Evolutionary conservation across 2,329 filamentous ascomycete genomes (phyloP), one percentile per base, ranked within the genome.

Genomic region (Pseudogymnoascus destructans): DNA sequence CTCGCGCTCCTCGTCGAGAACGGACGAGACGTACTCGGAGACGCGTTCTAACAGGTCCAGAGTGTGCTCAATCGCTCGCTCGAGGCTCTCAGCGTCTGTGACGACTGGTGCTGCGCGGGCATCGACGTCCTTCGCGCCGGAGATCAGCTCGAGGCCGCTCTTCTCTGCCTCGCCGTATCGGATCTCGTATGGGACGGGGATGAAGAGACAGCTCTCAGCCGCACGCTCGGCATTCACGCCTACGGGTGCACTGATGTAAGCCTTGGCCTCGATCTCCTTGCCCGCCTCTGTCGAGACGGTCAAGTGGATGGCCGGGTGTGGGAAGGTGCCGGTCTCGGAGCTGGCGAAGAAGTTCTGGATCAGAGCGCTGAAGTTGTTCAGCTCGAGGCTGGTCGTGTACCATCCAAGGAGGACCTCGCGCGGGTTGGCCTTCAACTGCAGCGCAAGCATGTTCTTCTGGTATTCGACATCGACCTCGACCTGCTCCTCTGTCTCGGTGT

Each of bases 381-480:
- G 82, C 75, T 97, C 92, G 72, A 89, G 86, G 70, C 87, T 91
- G 55, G 93, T 98, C 63, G 93, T 95, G 77, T 98, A 98, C 93
- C 93, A 98, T 69, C 93, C 93, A 62, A 98, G 86, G 60, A 98
- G 82, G 58, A 90, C 84, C 75, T 98, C 93, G 74, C 90, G 89
- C 56, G 93, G 93, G 73, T 90, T 87, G 59, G 91, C 92, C 75
- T 92, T 92, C 66, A 97, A 84, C 72, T 95, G 92, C 67, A 98
- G 79, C 61, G 88, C 86, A 60, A 97, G 85, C 93, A 98, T 98
- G 74, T 92, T 91, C 82, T 97, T 97, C 77, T 98, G 93, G 75
- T 97, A 98, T 75, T 98, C 93, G 80, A 98, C 95, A 72, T 98
- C 93, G 64, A 98, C 93, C 75, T 98, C 93, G 68, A 98, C 93